Evolutionary conservation across 352 stramenopile species (phyloP), one percentile per base, ranked within the genome.

Genomic region (Phytophthora multivora): DNA sequence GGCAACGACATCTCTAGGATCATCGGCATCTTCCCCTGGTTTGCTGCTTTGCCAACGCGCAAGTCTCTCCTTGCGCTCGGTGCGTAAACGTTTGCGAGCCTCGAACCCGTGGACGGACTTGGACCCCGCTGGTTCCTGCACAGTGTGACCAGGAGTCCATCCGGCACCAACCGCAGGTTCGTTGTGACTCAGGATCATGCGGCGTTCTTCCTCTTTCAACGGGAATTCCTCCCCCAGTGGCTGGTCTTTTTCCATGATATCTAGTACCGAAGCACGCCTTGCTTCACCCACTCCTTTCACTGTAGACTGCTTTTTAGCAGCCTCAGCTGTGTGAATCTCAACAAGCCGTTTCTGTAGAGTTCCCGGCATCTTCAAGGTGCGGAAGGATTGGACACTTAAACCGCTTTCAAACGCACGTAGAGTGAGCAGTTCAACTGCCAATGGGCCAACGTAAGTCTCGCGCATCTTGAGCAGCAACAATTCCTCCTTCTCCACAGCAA

Each of bases 1-100:
- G 0, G 94, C 91, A 3, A 91, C 88, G n/a, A 98, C 68, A 51
- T 98, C 92, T 5, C 87, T 65, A 6, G 87, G 83, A 42, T 98
- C 92, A 59, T 98, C 91, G 3, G 90, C 94, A 60, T 98, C 77
- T 56, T 96, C 88, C 3, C 82, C 81, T 8, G 91, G 93, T 52
- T 97, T 96, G 60, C 68, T 82, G 18, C 19, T 61, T 68, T 85
- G 47, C 86, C 87, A 89, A 12, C 74, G 71, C 26, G 77, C 54
- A 36, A 96, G 72, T 9, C 73, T 68, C 28, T 75, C 69, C 53
- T 96, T 93, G 4, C 90, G 76, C 7, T 91, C 83, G 0, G 69
- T 80, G 1, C 90, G 83, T 40, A 95, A 67, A 0, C 73, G 66
- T 71, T 97, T 96, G 9, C 89, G 75, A 7, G 83, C 87, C 60